Evolutionary conservation across 1,284 basidiomycete species (phyloP), one percentile per base, ranked within the genome.

Genomic region (Apiotrichum domesticum): DNA sequence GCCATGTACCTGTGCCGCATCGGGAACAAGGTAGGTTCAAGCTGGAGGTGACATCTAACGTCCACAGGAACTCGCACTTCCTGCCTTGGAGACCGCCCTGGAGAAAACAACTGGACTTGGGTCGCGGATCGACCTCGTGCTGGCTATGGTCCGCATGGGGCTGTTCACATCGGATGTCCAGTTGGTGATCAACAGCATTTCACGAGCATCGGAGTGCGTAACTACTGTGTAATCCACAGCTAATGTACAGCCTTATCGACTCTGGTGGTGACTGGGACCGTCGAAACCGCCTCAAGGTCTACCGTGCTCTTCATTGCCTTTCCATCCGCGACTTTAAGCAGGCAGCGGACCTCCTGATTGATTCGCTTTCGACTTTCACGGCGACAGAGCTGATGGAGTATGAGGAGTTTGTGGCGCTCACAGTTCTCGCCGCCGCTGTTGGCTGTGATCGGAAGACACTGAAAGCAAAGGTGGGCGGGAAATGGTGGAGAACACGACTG

Each of bases 191-290:
- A 74, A 80, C 46, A 84, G 89, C 67, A 84, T 98, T 51, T 79
- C 84, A 11, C 85, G 87, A 66, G 93, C 95, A 0, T 87, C 92
- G 67, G 83, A 85, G 88, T 92, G 62, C 60, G 85, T 80, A 32
- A 6, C 7, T 5, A 40, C n/a, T 49, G 8, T 55, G 34, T 44
- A 37, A 37, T 6, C 1, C 35, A 6, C 9, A 7, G 14, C 46
- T 55, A n/a, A 59, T 33, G 46, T 32, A 21, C 69, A 94, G 90
- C 61, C 79, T 97, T 39, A 88, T 98, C 51, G 93, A 98, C 67
- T 85, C 93, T 72, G 95, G 96, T 2, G 95, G 96, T 47, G 95
- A 98, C 76, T 98, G 95, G 95, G 95, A 98, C 75, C 82, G 95
- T 55, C 84, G 93, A 35, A 98, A 98, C 74, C 84, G 94, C 46